phyloP scores from a whole-genome alignment of 331 rosid species.

The Stylosanthes scabra region DNA sequence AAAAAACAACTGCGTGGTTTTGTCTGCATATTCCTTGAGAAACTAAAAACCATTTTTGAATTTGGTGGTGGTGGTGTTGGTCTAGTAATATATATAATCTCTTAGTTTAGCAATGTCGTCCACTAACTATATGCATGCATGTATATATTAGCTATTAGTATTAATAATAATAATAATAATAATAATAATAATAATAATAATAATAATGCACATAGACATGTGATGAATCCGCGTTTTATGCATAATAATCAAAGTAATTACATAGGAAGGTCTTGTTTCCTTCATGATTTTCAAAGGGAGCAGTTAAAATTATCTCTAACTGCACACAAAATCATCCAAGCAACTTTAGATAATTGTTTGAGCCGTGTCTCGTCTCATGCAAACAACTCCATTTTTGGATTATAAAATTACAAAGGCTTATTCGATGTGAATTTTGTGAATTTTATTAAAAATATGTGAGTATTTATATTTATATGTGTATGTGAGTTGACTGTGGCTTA shows the following conservation, averaged over 20 bases:
- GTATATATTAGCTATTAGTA: too few species aligned
- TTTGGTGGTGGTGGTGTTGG: constrained; percentile 30
- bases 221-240: constrained; percentile 75
- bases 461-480: too few species aligned
- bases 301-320: constrained; percentile 74
- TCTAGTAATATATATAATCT: background rate
- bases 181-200: too few species aligned
- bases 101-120: constrained; percentile 37
- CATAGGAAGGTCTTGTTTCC: constrained; percentile 66
- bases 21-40: constrained; percentile 56
- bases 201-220: too few species aligned
- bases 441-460: too few species aligned
- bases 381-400: constrained; percentile 65
- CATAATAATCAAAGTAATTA: constrained; percentile 55
- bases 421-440: too few species aligned
- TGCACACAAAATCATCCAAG: constrained; percentile 44
- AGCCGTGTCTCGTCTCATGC: constrained; percentile 61
- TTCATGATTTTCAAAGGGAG: constrained; percentile 94
- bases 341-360: constrained; percentile 37
- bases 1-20: constrained; percentile 52
- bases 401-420: too few species aligned
- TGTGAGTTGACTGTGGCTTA: too few species aligned
- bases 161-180: too few species aligned
- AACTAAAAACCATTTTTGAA: constrained; percentile 66
- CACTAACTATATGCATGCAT: background rate